phyloP scores from a whole-genome alignment of 1,284 basidiomycete species.

The Volvariella surrecta region DNA sequence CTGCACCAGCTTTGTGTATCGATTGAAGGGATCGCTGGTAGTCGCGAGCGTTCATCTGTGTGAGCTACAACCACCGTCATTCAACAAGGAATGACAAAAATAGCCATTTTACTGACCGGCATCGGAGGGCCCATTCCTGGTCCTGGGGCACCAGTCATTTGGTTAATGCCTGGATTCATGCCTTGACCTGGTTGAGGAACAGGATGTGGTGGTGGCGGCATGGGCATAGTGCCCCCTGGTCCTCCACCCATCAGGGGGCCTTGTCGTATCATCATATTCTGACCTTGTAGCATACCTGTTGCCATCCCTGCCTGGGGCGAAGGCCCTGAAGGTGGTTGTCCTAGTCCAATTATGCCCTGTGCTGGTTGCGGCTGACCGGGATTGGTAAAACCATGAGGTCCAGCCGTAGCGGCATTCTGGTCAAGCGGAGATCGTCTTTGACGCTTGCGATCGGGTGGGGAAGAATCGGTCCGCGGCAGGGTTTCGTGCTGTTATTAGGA shows the following conservation, averaged over 20 bases:
- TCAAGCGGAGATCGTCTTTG: constrained; percentile 46
- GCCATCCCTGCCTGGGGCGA: constrained; percentile 7
- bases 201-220: constrained; percentile 25
- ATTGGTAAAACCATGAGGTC: constrained; percentile 13
- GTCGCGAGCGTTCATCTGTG: too few species aligned
- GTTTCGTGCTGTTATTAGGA: constrained; percentile 34
- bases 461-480: constrained; percentile 44
- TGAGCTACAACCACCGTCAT: too few species aligned
- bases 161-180: constrained; percentile 12
- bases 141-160: too few species aligned
- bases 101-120: too few species aligned
- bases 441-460: constrained; percentile 59
- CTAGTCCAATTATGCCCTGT: constrained; percentile 16
- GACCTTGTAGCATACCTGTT: constrained; percentile 15
- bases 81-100: too few species aligned
- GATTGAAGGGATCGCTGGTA: too few species aligned
- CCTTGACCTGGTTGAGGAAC: constrained; percentile 23
- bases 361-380: constrained; percentile 21
- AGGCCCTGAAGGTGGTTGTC: constrained; percentile 3
- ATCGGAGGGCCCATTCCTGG: too few species aligned
- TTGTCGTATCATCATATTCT: background rate
- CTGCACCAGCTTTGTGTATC: constrained; percentile 11
- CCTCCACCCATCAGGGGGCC: background rate
- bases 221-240: too few species aligned
- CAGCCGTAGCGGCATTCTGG: constrained; percentile 18